These are phyloP conservation scores for Chloropicon primus DNA, from an alignment of 139 green algal species.

Conservation along the genomic window DNA sequence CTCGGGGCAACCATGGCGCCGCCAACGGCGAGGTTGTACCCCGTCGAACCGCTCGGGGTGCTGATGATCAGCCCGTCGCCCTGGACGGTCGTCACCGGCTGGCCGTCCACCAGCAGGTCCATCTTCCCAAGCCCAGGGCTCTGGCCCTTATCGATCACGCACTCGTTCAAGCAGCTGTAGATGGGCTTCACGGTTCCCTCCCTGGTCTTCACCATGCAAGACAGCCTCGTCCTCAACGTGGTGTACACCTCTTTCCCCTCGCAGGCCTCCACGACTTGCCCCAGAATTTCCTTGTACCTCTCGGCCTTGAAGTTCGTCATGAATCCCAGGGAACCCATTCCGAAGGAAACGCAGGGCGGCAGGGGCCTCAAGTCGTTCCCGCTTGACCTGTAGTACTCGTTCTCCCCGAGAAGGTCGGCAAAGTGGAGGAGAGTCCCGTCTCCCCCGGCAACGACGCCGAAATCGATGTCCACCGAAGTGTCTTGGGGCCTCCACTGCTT, in stretches of 20 bases:
- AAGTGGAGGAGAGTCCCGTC: conserved; percentile 74
- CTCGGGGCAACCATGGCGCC: conserved; percentile 72
- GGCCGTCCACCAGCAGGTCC: conserved; percentile 64
- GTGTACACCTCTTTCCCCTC: conserved; percentile 41
- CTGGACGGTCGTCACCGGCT: conserved; percentile 61
- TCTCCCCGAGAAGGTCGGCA: conserved; percentile 50
- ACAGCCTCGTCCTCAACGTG: conserved; percentile 68
- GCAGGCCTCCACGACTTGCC: conserved; percentile 3
- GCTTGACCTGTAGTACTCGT: conserved; percentile 27
- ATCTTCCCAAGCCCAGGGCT: conserved; percentile 14
- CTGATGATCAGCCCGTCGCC: conserved; percentile 76
- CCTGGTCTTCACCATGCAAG: conserved; percentile 43
- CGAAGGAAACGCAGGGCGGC: conserved; percentile 50
- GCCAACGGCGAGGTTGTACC: conserved; percentile 73
- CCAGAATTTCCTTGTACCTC: conserved; percentile 19
- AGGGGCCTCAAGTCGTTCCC: conserved; percentile 28
- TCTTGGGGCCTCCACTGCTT: not conserved
- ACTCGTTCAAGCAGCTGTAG: conserved; percentile 74
- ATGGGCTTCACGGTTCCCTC: conserved; percentile 23
- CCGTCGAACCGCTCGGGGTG: conserved; percentile 69
- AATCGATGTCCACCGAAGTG: not conserved
- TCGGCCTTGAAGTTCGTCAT: conserved; percentile 70
- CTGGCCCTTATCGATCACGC: conserved; percentile 7
- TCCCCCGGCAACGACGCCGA: conserved; percentile 30
- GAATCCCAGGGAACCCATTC: conserved; percentile 83